Base-by-base conservation (phyloP, 345 rosid species). In the Atalantia buxifolia region DNA sequence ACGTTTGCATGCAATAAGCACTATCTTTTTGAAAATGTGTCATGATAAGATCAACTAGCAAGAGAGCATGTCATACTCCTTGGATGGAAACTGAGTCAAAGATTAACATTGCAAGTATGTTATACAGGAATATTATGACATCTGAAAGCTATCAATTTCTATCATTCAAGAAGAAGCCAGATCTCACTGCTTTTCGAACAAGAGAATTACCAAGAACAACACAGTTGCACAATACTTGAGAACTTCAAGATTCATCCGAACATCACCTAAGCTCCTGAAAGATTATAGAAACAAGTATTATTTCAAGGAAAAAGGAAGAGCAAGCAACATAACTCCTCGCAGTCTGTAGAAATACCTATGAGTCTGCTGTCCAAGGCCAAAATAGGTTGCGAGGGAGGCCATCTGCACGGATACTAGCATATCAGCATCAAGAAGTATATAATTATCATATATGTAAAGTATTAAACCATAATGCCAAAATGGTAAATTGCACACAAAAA, bases 221-320 rank as follows among this genome's bases (percentile, higher is more conserved):
- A 94, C 99, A 3, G 98, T 89, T 13, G 98, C 98, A 84, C 99
- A 96, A 38, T 87, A 85, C 82, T 96, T 96, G 60, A 96, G 69
- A 81, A 94, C 97, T 87, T 96, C 97, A 80, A 96, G 91, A 85
- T 96, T 96, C 98, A 96, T 89, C 57, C 93, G 80, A 67, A 94
- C 97, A 88, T 96, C 99, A 65, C 88, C 99, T 72, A 96, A 86
- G 86, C 99, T 96, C 94, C 99, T 95, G 89, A 75, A 72, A 70
- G 70, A 73, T 19, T 57, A 63, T 25, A 81, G 7, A 70, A 80
- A 69, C 63, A 25, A 71, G 63, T 10, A 60, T 79, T 50, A 85
- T 14, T 9, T 1, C 75, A 22, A 77, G 36, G 36, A 4, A 31
- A 31, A 31, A 31, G 35, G 25, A 35, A 50, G 28, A 66, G 53